These are phyloP conservation scores for Mortierella sp. DNA, from an alignment of 371 early-diverging fungal genomes.

Conservation along the genomic window DNA sequence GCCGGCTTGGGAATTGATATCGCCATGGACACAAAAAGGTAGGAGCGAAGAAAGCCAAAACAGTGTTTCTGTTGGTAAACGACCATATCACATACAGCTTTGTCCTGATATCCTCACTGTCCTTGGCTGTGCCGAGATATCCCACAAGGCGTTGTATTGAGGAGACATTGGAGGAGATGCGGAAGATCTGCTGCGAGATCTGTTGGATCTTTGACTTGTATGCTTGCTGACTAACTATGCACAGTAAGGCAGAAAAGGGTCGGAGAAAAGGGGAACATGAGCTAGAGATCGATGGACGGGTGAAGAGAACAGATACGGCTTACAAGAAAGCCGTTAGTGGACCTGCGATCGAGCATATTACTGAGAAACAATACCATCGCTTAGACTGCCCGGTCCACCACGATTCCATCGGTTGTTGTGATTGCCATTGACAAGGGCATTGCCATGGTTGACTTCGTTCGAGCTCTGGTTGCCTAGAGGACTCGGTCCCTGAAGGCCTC, in stretches of 20 bases:
- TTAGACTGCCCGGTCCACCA: constrained; percentile 1
- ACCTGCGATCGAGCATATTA: no score
- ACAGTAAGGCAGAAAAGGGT: background rate
- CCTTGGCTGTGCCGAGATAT: constrained; percentile 80
- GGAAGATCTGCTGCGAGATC: constrained; percentile 80
- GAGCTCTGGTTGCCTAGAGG: constrained; percentile 13
- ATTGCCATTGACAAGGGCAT: background rate
- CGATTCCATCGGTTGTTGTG: constrained; percentile 6
- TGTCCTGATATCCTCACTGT: constrained; percentile 79
- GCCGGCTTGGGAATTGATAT: background rate
- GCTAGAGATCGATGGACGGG: background rate
- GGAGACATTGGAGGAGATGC: constrained; percentile 81
- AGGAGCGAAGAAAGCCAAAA: constrained; percentile 12
- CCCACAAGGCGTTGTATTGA: constrained; percentile 83
- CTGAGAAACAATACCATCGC: constrained; percentile 4
- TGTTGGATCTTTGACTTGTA: constrained; percentile 68
- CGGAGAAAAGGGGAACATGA: background rate
- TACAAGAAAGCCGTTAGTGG: background rate
- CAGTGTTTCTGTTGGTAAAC: background rate
- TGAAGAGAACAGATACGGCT: background rate
- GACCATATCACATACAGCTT: constrained; percentile 70
- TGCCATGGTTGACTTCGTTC: constrained; percentile 12
- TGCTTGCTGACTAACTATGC: constrained; percentile 61
- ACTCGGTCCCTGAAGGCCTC: constrained; percentile 13
- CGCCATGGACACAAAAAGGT: background rate